These are phyloP conservation scores for Coemansia sp. DNA, from an alignment of 371 early-diverging fungal genomes.

Conservation along the genomic window DNA sequence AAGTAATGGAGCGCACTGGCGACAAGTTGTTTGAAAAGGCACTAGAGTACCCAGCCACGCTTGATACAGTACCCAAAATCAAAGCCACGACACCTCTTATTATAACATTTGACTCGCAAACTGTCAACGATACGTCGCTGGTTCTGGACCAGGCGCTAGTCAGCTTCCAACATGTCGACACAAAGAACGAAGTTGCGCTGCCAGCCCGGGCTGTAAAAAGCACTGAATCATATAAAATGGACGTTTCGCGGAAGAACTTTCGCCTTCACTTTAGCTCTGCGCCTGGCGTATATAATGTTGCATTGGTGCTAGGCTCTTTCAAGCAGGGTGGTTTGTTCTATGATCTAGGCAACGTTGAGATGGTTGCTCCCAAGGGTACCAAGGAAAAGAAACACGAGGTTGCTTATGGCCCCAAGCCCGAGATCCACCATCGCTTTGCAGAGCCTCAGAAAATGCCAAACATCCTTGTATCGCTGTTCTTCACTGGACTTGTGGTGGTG, in stretches of 20 bases:
- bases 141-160: slow-evolving; percentile 48
- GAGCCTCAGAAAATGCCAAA: slow-evolving; percentile 48
- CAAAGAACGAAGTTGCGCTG: slow-evolving; percentile 28
- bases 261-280: slow-evolving; percentile 22
- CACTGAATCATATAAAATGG: slow-evolving; percentile 33
- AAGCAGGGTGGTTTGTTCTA: slow-evolving; percentile 36
- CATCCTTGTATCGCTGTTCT: slow-evolving; percentile 39
- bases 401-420: slow-evolving; percentile 28
- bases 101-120: slow-evolving; percentile 28
- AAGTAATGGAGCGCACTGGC: slow-evolving; percentile 46
- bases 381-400: not conserved
- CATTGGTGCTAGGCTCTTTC: slow-evolving; percentile 49
- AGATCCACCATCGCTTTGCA: slow-evolving; percentile 49
- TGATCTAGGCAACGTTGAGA: slow-evolving; percentile 32
- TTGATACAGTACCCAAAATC: slow-evolving; percentile 22
- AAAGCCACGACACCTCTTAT: slow-evolving; percentile 27
- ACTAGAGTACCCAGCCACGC: slow-evolving; percentile 23
- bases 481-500: slow-evolving; percentile 21
- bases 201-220: slow-evolving; percentile 21
- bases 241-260: slow-evolving; percentile 40
- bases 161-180: slow-evolving; percentile 27
- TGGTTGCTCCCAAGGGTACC: slow-evolving; percentile 10
- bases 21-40: slow-evolving; percentile 38
- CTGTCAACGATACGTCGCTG: slow-evolving; percentile 3
- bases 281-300: slow-evolving; percentile 40